Conservation (phyloP, 225 moss, liverwort and hornwort genomes). For the Marchantia paleacea region DNA sequence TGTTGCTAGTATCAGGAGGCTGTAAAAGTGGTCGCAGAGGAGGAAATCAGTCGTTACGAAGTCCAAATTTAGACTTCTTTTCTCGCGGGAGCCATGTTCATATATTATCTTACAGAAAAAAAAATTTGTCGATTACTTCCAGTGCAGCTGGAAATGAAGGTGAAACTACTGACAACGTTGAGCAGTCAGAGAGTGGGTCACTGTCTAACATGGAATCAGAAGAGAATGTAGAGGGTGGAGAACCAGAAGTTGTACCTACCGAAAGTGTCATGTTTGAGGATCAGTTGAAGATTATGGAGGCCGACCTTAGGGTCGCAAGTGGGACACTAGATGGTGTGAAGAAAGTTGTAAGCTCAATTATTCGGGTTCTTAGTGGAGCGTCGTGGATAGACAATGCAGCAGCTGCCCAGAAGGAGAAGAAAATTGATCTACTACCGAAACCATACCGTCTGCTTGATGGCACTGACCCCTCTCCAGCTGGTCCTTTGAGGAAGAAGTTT, state of each 20-base stretch:
- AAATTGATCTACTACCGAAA: conserved; percentile 45
- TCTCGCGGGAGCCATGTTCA: conserved; percentile 5
- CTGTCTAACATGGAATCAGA: background rate
- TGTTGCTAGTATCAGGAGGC: background rate
- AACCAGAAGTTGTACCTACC: background rate
- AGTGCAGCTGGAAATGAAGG: conserved; percentile 22
- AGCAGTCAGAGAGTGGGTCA: background rate
- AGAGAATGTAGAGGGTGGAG: background rate
- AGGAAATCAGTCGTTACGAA: background rate
- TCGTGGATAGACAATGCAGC: conserved; percentile 37
- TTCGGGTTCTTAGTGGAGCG: conserved; percentile 54
- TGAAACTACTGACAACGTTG: conserved; percentile 1
- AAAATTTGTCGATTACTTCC: conserved; percentile 20
- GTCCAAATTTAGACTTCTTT: conserved; percentile 6
- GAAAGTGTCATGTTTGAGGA: conserved; percentile 13
- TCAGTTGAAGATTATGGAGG: conserved; percentile 35
- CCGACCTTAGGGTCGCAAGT: conserved; percentile 47
- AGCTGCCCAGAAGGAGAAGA: conserved; percentile 34
- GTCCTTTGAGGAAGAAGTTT: conserved; percentile 56
- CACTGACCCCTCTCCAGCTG: conserved; percentile 54
- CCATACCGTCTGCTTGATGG: conserved; percentile 62
- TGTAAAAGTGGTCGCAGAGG: background rate
- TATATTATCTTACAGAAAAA: conserved; percentile 10
- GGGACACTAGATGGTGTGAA: conserved; percentile 40
- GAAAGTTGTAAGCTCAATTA: conserved; percentile 38